phyloP scores from a whole-genome alignment of 306 rosid species.

The Lathyrus oleraceus region DNA sequence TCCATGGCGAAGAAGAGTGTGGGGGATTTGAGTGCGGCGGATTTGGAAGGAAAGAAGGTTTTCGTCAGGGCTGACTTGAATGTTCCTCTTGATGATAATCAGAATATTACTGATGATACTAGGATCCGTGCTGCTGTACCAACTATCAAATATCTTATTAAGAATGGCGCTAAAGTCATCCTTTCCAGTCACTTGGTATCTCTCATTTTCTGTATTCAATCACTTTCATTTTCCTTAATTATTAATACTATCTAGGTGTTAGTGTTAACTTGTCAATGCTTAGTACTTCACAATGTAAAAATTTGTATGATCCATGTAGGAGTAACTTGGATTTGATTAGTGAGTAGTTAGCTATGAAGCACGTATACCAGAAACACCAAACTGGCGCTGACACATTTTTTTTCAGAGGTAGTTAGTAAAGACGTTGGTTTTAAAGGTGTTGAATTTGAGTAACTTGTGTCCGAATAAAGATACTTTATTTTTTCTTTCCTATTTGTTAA shows the following conservation, averaged over 20 bases:
- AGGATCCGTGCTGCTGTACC: slow-evolving; percentile 94
- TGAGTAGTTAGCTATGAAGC: too few relatives aligned
- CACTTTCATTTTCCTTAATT: background rate
- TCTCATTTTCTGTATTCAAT: background rate
- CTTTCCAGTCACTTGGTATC: slow-evolving; percentile 91
- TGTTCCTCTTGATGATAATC: slow-evolving; percentile 87
- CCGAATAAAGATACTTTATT: background rate
- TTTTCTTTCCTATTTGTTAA: background rate
- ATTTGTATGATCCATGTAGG: too few relatives aligned
- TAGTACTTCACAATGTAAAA: too few relatives aligned
- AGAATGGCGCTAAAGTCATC: slow-evolving; percentile 91
- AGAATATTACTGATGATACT: slow-evolving; percentile 92
- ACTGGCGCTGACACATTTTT: too few relatives aligned
- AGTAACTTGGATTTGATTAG: too few relatives aligned
- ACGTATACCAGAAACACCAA: too few relatives aligned
- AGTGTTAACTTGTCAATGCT: too few relatives aligned
- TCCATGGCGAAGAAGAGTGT: slow-evolving; percentile 96
- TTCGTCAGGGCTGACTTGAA: slow-evolving; percentile 90
- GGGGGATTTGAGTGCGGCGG: slow-evolving; percentile 65
- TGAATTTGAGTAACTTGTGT: background rate
- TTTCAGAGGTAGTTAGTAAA: too few relatives aligned
- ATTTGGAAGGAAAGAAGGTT: slow-evolving; percentile 90
- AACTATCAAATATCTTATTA: slow-evolving; percentile 78
- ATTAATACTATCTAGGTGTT: too few relatives aligned
- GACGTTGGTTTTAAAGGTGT: background rate